phyloP scores from a whole-genome alignment of 768 basidiomycete genomes.

The Mrakia frigida region DNA sequence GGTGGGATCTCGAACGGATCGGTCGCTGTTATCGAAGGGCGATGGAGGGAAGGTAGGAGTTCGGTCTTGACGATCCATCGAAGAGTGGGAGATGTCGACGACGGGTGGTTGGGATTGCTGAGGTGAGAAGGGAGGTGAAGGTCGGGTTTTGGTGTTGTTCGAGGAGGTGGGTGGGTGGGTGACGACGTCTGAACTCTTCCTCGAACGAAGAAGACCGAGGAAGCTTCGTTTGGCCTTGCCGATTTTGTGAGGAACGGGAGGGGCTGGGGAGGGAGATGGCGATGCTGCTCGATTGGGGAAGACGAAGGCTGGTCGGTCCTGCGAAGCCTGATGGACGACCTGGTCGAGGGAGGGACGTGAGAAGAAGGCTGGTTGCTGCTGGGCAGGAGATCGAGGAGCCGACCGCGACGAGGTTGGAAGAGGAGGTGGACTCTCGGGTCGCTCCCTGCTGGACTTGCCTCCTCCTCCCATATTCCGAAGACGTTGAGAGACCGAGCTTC shows the following conservation, averaged over 20 bases:
- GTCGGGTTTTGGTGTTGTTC: neutral
- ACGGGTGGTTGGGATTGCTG: neutral
- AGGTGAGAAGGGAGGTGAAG: neutral
- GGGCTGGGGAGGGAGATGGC: neutral
- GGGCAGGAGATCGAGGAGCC: neutral
- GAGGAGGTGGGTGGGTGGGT: too few species aligned
- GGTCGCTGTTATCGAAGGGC: neutral
- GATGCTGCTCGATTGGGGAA: neutral
- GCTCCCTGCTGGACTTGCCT: neutral
- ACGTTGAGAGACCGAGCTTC: neutral
- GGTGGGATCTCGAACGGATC: neutral
- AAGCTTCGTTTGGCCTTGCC: slow-evolving; percentile 12
- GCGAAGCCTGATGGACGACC: neutral
- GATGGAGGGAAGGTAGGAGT: neutral
- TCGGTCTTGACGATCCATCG: neutral
- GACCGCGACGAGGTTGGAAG: neutral
- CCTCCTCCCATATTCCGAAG: neutral
- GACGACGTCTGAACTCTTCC: neutral
- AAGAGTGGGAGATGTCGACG: neutral
- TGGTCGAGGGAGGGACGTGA: neutral
- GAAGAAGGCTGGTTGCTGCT: neutral
- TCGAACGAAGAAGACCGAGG: neutral
- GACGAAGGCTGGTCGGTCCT: neutral
- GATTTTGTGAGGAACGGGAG: neutral
- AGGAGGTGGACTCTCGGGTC: neutral